Evolutionary conservation across 2,329 filamentous ascomycete genomes (phyloP), one percentile per base, ranked within the genome.

Genomic region (Aspergillus melleus): DNA sequence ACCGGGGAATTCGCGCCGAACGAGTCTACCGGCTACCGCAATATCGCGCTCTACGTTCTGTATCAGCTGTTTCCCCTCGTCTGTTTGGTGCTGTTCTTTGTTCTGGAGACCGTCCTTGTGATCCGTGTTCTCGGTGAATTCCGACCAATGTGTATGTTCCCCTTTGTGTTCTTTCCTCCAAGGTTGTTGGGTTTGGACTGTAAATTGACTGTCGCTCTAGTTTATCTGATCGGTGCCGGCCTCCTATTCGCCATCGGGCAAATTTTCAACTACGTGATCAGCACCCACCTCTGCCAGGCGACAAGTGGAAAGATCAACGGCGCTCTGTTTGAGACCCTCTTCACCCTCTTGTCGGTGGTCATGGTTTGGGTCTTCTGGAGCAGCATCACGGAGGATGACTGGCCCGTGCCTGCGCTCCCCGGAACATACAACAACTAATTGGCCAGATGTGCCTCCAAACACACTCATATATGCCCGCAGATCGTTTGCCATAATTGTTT

Each of bases 351-450:
- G 12, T 84, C 93, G 0, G 92, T 99, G 4, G 83, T 91, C 19
- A 87, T 87, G 78, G 80, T 97, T 65, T 99, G 95, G 93, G 77
- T 91, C 59, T 99, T 99, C 82, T 99, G 95, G 95, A 96, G 92
- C 51, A 97, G 92, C 79, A 99, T 99, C 70, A 99, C 95, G 16
- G 95, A 99, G 78, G 95, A 99, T 71, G 94, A 97, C 80, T 99
- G 95, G 95, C 92, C 93, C 2, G 82, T 85, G 75, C 81, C 83
- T 19, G 61, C 70, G 49, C 19, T 54, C 52, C 46, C 64, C 47
- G 60, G 61, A 11, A 73, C 67, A 51, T 77, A 76, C 67, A 74
- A 69, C 58, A 65, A 55, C 54, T 20, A 53, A 6, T 36, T 2
- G 20, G 44, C 54, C 30, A 11, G 19, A 39, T 8, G 19, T 36